Conservation (phyloP, 495 filamentous ascomycete species). For the Arthonia radiata region DNA sequence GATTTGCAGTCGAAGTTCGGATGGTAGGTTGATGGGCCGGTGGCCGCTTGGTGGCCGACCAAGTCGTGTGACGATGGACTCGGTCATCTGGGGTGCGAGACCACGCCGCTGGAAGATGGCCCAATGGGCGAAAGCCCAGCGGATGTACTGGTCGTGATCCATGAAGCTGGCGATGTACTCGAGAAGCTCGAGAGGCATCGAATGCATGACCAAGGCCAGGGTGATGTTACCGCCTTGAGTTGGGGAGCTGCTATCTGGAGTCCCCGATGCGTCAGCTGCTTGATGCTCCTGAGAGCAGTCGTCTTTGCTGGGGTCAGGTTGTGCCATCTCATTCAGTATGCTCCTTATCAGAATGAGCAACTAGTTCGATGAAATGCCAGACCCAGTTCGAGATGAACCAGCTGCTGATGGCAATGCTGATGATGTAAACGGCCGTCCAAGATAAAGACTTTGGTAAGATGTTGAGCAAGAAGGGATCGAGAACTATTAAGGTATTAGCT, state of each 20-base stretch:
- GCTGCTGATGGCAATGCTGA: constrained; percentile 9
- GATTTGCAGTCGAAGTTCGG: too few relatives aligned
- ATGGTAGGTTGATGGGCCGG: too few relatives aligned
- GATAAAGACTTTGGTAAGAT: constrained; percentile 16
- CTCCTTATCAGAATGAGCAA: not conserved
- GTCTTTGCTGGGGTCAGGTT: not conserved
- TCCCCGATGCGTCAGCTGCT: not conserved
- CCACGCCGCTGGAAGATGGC: constrained; percentile 10
- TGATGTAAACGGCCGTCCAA: constrained; percentile 15
- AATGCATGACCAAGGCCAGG: constrained; percentile 6
- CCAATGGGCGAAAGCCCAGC: constrained; percentile 16
- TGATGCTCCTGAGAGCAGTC: constrained; percentile 13
- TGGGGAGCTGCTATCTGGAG: not conserved
- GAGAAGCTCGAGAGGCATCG: constrained; percentile 20
- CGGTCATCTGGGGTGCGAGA: too few relatives aligned
- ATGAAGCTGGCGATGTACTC: constrained; percentile 15
- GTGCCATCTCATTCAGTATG: not conserved
- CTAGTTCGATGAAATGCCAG: constrained; percentile 9
- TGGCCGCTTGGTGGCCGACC: too few relatives aligned
- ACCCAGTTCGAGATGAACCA: constrained; percentile 15
- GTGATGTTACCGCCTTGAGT: constrained; percentile 1
- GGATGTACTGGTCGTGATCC: constrained; percentile 13
- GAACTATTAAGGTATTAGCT: constrained; percentile 19
- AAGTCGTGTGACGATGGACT: too few relatives aligned
- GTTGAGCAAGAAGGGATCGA: constrained; percentile 48